Conservation (phyloP, 805 yeast genomes). For the Kuraishia capsulata region DNA sequence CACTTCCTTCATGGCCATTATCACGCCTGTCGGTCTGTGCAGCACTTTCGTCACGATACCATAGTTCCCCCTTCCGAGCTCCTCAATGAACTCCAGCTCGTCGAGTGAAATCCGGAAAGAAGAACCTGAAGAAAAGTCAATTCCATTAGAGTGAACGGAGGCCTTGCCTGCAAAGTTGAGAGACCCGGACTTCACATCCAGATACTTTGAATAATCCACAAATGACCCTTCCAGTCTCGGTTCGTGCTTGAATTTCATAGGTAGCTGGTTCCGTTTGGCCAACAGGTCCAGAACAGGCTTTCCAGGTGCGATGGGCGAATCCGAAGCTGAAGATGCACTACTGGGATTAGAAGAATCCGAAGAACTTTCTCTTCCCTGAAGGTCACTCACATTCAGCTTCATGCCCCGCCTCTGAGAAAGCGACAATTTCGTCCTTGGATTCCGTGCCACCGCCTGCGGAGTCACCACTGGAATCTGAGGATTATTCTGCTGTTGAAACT, state of each 20-base stretch:
- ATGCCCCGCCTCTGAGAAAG: constrained; percentile 47
- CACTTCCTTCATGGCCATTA: constrained; percentile 98
- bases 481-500: no score
- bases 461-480: constrained; percentile 7
- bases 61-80: constrained; percentile 91
- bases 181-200: constrained; percentile 88
- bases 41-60: constrained; percentile 92
- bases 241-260: constrained; percentile 15
- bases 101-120: constrained; percentile 81
- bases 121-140: constrained; percentile 83
- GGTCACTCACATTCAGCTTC: constrained; percentile 30
- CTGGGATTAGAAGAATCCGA: not conserved
- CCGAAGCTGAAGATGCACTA: not conserved
- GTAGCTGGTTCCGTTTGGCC: constrained; percentile 11
- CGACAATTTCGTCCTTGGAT: constrained; percentile 11
- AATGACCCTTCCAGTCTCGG: constrained; percentile 52
- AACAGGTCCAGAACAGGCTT: constrained; percentile 12
- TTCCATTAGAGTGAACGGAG: constrained; percentile 83
- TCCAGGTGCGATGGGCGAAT: not conserved
- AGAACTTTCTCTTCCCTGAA: constrained; percentile 2
- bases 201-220: constrained; percentile 76
- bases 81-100: constrained; percentile 75
- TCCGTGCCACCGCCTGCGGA: constrained; percentile 3
- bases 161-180: constrained; percentile 91
- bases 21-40: constrained; percentile 85